Evolutionary conservation across 2,329 filamentous ascomycete species (phyloP), one percentile per base, ranked within the genome.

Genomic region (Paraphoma chrysanthemicola): DNA sequence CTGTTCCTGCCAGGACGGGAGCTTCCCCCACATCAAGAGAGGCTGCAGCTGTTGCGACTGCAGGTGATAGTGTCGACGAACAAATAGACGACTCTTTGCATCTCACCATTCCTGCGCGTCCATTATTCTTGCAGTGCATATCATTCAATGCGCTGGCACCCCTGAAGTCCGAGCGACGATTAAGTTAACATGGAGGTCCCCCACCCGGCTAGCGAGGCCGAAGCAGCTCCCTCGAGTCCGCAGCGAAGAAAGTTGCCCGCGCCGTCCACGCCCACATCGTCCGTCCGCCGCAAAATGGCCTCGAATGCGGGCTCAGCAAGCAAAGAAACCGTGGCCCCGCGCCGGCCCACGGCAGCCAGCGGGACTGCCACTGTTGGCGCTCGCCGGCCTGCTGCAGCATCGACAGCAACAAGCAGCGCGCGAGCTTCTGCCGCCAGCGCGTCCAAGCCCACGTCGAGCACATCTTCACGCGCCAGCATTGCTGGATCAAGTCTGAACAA

Each of bases 401-500:
- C 63, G 16, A 52, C 71, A 29, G 42, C 65, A 41, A 47, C 63
- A 17, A 52, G 51, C 46, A 65, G 60, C n/a, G 51, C 69, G 54
- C 59, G 68, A 54, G 53, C 67, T 17, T 54, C 68, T 8, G 60
- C 73, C 11, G 42, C 53, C 10, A 66, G 57, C 60, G 67, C 72
- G 57, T 68, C 71, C 9, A 70, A 63, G 54, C 57, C 72, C 7
- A 57, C 59, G 29, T 41, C 65, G 38, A 66, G 58, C 59, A 53
- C 71, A 5, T 65, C 70, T 7, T 56, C 64, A n/a, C 70, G 74
- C 44, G 61, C 67, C 6, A 62, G 66, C 30, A 62, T 68, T 3
- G 50, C 59, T 2, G 74, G 67, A 9, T 69, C 68, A 7, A 72
- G 69, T 54, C 56, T 76, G 60, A 77, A 66, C 65, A 77, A 75